Conservation (phyloP, 129 eudicot species). For the Flaveria ramosissima region DNA sequence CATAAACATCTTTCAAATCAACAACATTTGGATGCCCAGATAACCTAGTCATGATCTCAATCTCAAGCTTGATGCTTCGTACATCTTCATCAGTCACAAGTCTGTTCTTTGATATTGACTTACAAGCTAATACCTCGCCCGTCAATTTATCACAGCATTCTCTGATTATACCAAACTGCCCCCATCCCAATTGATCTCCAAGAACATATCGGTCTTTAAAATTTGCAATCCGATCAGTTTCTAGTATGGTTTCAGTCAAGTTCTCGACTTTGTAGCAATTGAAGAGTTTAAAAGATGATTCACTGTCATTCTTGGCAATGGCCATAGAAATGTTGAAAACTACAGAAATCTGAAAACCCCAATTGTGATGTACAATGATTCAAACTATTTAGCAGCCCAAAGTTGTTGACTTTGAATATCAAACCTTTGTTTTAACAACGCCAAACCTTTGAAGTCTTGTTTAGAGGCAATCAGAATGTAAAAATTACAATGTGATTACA, state of each 20-base stretch:
- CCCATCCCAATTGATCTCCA: conserved; percentile 75
- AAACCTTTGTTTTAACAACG: conserved; percentile 20
- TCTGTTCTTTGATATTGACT: conserved; percentile 77
- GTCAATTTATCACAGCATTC: conserved; percentile 66
- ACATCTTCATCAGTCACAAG: conserved; percentile 71
- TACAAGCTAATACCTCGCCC: conserved; percentile 70
- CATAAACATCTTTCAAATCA: conserved; percentile 79
- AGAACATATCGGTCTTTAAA: conserved; percentile 61
- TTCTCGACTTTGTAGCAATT: conserved; percentile 57
- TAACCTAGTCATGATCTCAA: conserved; percentile 72
- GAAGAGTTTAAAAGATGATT: conserved; percentile 38
- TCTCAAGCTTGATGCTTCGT: conserved; percentile 70
- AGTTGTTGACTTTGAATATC: conserved; percentile 15
- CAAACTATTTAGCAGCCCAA: conserved; percentile 24
- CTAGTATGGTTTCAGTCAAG: conserved; percentile 56
- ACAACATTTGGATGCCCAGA: conserved; percentile 89
- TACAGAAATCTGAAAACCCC: conserved; percentile 21
- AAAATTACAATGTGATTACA: conserved; percentile 19
- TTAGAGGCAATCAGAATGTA: background rate
- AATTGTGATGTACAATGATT: conserved; percentile 25
- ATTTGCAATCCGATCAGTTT: conserved; percentile 44
- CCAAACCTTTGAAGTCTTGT: conserved; percentile 36
- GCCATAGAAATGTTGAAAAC: conserved; percentile 52
- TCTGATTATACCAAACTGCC: conserved; percentile 76
- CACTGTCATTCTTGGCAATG: conserved; percentile 54